Conservation (phyloP, 2,329 filamentous ascomycete species). For the Niveomyces coronatus region DNA sequence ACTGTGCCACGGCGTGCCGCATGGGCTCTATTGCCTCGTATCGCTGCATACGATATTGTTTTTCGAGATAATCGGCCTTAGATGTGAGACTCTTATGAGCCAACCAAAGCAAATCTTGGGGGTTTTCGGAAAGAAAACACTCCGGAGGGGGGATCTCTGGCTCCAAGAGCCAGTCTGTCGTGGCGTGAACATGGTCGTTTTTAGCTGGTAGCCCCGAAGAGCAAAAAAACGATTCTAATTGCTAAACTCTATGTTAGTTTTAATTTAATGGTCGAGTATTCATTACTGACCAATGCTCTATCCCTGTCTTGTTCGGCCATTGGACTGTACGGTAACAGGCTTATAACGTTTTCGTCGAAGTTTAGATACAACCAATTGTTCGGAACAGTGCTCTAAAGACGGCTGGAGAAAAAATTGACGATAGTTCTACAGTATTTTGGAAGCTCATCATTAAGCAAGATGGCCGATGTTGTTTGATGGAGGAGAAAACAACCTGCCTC, state of each 20-base stretch:
- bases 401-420: too few relatives aligned
- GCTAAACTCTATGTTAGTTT: background rate
- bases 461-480: too few relatives aligned
- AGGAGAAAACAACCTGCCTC: too few relatives aligned
- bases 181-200: background rate
- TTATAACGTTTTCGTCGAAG: too few relatives aligned
- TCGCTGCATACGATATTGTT: slow-evolving; percentile 65
- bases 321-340: background rate
- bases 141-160: background rate
- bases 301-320: background rate
- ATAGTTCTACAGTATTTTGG: too few relatives aligned
- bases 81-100: background rate
- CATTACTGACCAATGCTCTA: slow-evolving; percentile 6
- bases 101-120: background rate
- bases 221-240: slow-evolving; percentile 1
- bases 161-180: slow-evolving; percentile 2
- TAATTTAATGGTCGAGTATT: background rate
- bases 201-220: background rate
- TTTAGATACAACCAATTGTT: too few relatives aligned
- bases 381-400: background rate
- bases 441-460: too few relatives aligned
- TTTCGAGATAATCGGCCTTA: slow-evolving; percentile 56
- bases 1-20: slow-evolving; percentile 51
- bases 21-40: slow-evolving; percentile 64
- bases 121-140: background rate